Base-by-base conservation (phyloP, 2,329 filamentous ascomycete species). In the Calonectria pseudoreteaudii region DNA sequence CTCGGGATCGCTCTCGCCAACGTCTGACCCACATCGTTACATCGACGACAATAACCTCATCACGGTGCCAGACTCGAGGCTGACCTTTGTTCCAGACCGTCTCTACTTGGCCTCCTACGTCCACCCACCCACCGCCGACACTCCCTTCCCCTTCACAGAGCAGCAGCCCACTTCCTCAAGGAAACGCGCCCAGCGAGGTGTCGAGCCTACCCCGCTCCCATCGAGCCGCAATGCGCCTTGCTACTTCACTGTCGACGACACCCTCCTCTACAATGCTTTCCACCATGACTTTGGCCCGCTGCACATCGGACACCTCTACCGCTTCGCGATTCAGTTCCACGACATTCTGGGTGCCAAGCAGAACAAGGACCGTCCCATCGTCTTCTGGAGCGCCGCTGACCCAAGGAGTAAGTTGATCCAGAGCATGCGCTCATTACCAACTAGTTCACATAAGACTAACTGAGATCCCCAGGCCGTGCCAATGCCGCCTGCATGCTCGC, bases 281-380 rank as follows among this genome's bases (percentile, higher is more conserved):
- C 96, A 98, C 86, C 96, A 97, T 81, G 97, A 99, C 86, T 99
- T 99, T 85, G 97, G 97, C 81, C 97, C 97, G 81, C 89, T 99
- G 73, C 97, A 99, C 87, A 98, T 99, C 79, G 97, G 97, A 31
- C 97, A 99, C 84, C 88, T 99, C 50, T 99, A 98, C 88, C 92
- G 97, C 76, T 99, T 98, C 84, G 96, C 97, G 6, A 94, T 98
- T 68, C 93, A 96, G 81, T 95, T 99, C 83, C 97, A 99, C 83
- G 96, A 98, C 80, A 95, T 98, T 60, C 90, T 99, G 44, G 96
- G 95, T 20, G 95, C 96, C 72, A 95, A 95, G 76, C 94, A 95
- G 81, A 98, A 98, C 85, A 94, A 96, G 86, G 93, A 95, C 77
- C 91, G 95, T 62, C 94, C 95, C 2, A 95, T 99, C 72, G 96